A percentile compares a stretch with the other conserved stretches of the same genome.
phyloP scores from a whole-genome alignment of 306 rosid genomes.

The Vigna nakashimae region DNA sequence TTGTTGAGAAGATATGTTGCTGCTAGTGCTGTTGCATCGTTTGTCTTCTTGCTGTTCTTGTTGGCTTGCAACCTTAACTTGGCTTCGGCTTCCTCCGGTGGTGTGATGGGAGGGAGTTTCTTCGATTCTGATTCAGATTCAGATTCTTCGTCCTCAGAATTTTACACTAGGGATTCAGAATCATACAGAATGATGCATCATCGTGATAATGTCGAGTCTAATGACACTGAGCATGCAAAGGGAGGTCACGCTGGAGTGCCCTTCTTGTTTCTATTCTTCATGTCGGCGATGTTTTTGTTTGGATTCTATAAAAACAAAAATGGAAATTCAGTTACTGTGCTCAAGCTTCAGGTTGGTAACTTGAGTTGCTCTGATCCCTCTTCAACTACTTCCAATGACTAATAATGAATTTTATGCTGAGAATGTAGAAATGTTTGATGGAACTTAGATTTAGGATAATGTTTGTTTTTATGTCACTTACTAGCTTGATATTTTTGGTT shows the following conservation, averaged over 20 bases:
- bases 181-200: background rate
- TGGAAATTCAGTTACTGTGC: slow-evolving; percentile 36
- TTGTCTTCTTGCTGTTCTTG: slow-evolving; percentile 25
- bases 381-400: slow-evolving; percentile 27
- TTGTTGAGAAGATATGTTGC: background rate
- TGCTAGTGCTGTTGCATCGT: background rate
- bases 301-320: slow-evolving; percentile 19
- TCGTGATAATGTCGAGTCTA: background rate
- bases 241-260: slow-evolving; percentile 29
- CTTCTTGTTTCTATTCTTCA: slow-evolving; percentile 22
- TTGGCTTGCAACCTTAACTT: slow-evolving; percentile 14
- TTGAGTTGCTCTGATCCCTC: background rate
- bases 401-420: background rate
- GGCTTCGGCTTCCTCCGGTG: slow-evolving; percentile 46
- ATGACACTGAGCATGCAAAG: background rate
- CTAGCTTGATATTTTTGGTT: background rate
- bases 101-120: slow-evolving; percentile 49
- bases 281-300: slow-evolving; percentile 33
- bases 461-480: background rate
- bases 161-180: slow-evolving; percentile 5
- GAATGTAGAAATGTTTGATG: background rate
- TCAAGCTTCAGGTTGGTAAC: slow-evolving; percentile 50
- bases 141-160: slow-evolving; percentile 38
- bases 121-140: slow-evolving; percentile 42
- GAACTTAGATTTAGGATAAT: background rate